Percentiles rank a stretch among this genome's conserved stretches.
phyloP scores from a whole-genome alignment of 192 early-diverging fungal species.

The Spinellus fusiger region DNA sequence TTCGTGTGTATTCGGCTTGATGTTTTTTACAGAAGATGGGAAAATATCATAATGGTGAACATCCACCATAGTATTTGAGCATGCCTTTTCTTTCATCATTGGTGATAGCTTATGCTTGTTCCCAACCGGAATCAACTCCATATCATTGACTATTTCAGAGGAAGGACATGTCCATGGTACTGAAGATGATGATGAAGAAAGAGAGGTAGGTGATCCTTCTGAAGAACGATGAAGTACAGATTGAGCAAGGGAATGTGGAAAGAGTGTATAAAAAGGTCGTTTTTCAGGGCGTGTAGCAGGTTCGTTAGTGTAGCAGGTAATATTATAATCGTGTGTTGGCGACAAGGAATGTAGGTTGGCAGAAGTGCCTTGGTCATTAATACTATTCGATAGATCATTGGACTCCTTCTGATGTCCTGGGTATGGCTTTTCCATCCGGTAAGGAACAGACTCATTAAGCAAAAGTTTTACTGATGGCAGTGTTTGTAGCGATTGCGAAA shows the following conservation, averaged over 20 bases:
- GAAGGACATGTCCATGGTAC: background rate
- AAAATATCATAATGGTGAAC: background rate
- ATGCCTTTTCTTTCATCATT: background rate
- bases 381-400: too few species aligned
- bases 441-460: background rate
- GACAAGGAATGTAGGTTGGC: too few species aligned
- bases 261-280: too few species aligned
- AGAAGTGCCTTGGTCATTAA: too few species aligned
- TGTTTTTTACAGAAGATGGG: background rate
- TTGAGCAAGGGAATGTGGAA: background rate
- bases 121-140: background rate
- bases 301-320: too few species aligned
- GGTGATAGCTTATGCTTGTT: background rate
- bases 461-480: background rate
- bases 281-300: too few species aligned
- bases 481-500: background rate
- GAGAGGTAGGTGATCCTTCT: background rate
- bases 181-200: background rate
- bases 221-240: background rate
- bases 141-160: background rate
- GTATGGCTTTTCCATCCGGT: too few species aligned
- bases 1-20: conserved; percentile 7
- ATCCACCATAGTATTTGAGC: background rate
- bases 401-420: too few species aligned
- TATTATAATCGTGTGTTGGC: too few species aligned